Evolutionary conservation across 2,329 filamentous ascomycete genomes (phyloP).

Genomic region (Nannizziopsis arthrosporioides): DNA sequence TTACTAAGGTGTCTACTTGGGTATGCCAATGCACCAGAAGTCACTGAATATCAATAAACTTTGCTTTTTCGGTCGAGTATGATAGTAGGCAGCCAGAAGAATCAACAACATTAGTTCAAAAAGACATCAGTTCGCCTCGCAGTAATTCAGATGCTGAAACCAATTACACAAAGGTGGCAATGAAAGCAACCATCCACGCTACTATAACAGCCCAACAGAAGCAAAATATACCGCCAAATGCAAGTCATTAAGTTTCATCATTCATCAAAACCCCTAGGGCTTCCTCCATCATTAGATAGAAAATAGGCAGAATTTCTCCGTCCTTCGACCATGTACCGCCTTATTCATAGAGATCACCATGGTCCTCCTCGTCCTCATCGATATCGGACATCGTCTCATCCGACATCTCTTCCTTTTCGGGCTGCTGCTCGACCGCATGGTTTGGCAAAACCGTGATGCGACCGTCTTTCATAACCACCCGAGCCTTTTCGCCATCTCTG

Average conservation of each 20-base stretch:
- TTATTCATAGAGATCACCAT: slow-evolving; percentile 55
- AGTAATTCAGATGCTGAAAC: no score
- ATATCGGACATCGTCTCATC: slow-evolving; percentile 72
- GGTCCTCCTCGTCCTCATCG: slow-evolving; percentile 44
- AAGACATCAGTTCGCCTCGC: no score
- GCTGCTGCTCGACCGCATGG: slow-evolving; percentile 52
- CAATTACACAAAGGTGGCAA: no score
- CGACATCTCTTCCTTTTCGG: slow-evolving; percentile 57
- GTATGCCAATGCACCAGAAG: no score
- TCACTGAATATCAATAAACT: no score
- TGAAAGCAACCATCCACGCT: no score
- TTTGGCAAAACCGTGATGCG: slow-evolving; percentile 75
- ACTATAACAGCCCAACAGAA: background rate
- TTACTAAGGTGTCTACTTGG: no score
- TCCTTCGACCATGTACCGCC: no score
- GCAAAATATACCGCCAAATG: background rate
- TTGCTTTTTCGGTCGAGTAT: no score
- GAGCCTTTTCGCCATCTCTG: slow-evolving; percentile 71
- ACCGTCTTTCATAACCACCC: slow-evolving; percentile 65
- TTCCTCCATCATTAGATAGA: background rate
- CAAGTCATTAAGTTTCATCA: background rate
- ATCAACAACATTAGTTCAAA: no score
- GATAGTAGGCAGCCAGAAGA: no score
- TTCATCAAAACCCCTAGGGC: background rate
- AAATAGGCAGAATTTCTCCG: no score